Conservation (phyloP, 1,139 yeast species). For the Scheffersomyces quercinus region DNA sequence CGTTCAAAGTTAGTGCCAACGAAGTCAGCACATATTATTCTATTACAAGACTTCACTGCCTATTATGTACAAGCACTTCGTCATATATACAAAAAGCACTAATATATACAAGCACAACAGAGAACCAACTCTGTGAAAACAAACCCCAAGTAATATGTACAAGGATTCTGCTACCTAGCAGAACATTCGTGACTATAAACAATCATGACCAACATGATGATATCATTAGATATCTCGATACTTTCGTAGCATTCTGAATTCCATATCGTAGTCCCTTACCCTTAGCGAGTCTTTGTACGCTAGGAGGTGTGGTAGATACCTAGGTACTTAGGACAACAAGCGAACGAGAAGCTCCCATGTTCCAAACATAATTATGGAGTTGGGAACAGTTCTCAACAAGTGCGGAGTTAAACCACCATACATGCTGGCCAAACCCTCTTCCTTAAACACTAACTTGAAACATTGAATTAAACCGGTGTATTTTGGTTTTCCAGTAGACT, state of each 20-base stretch:
- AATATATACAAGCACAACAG: neutral
- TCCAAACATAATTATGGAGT: conserved; percentile 97
- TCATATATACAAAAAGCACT: neutral
- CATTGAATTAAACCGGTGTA: conserved; percentile 90
- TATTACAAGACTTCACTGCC: neutral
- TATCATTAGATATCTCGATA: conserved; percentile 1
- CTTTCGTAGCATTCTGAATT: neutral
- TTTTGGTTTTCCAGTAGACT: conserved; percentile 74
- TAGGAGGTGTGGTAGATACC: neutral
- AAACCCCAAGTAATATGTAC: neutral
- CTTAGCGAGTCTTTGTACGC: neutral
- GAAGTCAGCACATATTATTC: neutral
- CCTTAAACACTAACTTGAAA: conserved; percentile 76
- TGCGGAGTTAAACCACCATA: conserved; percentile 98
- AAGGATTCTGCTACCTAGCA: neutral
- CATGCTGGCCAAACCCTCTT: conserved; percentile 91
- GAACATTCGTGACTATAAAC: too few species aligned
- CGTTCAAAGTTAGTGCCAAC: too few species aligned
- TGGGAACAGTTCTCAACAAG: conserved; percentile 93
- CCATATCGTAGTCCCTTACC: neutral
- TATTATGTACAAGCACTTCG: neutral
- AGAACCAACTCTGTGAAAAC: neutral
- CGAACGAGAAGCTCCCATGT: conserved; percentile 95
- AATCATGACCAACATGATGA: too few species aligned
- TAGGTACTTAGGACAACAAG: conserved; percentile 45